These are phyloP conservation scores for Cryptosporidium sp. DNA, from an alignment of 169 alveolate genomes.

Conservation along the genomic window DNA sequence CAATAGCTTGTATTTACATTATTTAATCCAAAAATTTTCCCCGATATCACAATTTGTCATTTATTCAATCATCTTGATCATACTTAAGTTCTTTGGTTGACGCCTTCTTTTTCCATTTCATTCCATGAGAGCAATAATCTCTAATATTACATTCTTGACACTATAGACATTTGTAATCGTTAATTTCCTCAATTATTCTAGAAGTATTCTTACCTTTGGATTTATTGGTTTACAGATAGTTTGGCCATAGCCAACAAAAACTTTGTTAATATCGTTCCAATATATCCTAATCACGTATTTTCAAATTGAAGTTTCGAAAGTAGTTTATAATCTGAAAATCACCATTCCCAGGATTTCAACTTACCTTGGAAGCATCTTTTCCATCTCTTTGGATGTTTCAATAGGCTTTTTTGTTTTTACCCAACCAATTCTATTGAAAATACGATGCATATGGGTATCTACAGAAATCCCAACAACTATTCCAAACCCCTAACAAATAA, in stretches of 20 bases:
- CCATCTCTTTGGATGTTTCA: conserved; percentile 90
- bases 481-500: conserved; percentile 80
- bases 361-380: conserved; percentile 87
- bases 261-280: conserved; percentile 92
- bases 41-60: background rate
- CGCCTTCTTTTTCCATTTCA: background rate
- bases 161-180: background rate
- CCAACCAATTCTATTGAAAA: conserved; percentile 92
- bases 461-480: conserved; percentile 92
- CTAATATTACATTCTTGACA: conserved; percentile 43
- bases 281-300: conserved; percentile 60
- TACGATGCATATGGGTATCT: conserved; percentile 93
- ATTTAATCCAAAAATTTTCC: background rate
- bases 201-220: conserved; percentile 77
- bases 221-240: conserved; percentile 90
- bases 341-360: background rate
- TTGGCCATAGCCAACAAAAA: conserved; percentile 97
- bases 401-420: conserved; percentile 92
- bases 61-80: background rate
- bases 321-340: background rate
- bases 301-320: background rate
- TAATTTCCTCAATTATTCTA: too few relatives aligned
- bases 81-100: background rate
- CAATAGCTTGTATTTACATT: background rate
- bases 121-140: conserved; percentile 37